phyloP scores from a whole-genome alignment of 2,329 filamentous ascomycete species.

The Fusarium scirpi region DNA sequence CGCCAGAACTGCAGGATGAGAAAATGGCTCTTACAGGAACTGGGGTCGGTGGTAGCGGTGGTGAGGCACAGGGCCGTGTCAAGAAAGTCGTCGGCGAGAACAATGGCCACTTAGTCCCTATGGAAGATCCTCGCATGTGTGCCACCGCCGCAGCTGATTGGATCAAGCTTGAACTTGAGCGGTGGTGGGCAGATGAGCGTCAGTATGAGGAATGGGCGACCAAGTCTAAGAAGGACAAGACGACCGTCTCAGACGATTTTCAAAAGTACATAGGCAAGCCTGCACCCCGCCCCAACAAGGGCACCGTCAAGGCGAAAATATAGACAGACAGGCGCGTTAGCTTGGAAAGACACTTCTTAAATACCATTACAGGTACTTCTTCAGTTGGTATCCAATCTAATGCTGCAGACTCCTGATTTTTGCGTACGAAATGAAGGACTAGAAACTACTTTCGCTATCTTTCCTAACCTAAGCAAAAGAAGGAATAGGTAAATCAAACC shows the following conservation, averaged over 20 bases:
- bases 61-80: conserved; percentile 73
- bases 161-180: conserved; percentile 66
- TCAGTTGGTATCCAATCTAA: background rate
- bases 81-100: conserved; percentile 71
- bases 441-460: background rate
- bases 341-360: background rate
- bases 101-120: conserved; percentile 83
- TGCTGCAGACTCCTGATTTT: background rate
- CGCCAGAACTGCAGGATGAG: conserved; percentile 61
- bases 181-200: conserved; percentile 68
- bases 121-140: conserved; percentile 78
- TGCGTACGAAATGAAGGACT: background rate
- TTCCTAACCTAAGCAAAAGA: background rate
- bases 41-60: conserved; percentile 76
- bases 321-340: conserved; percentile 20
- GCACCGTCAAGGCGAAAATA: conserved; percentile 49
- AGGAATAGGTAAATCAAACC: background rate
- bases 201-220: conserved; percentile 68
- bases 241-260: conserved; percentile 63
- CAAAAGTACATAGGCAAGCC: conserved; percentile 62
- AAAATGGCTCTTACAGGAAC: conserved; percentile 74
- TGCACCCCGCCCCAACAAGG: conserved; percentile 20
- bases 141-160: conserved; percentile 71
- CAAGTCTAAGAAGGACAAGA: conserved; percentile 65
- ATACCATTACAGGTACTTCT: background rate